Evolutionary conservation across 2,329 filamentous ascomycete species (phyloP), one percentile per base, ranked within the genome.

Genomic region (Verruconis gallopava): DNA sequence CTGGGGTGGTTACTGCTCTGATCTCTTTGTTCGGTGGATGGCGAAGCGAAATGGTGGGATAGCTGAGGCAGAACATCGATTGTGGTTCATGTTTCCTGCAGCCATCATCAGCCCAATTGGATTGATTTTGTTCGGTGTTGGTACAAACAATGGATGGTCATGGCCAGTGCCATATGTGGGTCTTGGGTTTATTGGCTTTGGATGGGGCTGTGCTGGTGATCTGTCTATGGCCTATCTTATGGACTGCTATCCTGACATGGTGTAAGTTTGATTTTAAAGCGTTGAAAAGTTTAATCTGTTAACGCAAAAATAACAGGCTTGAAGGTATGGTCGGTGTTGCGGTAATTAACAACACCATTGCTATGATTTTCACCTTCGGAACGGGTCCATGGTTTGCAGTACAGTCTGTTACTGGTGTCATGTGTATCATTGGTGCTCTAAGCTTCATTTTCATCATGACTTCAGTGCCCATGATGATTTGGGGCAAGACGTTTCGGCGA

Each of bases 141-240:
- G 68, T 0, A 68, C 67, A 2, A 64, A 58, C 6, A 58, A 67
- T 28, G 67, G 64, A 1, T 73, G 67, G 70, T 47, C 54, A 25
- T 75, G 72, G 72, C 68, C 65, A 1, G 58, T 59, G 5, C 67
- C 71, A 0, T 75, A 75, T 42, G 58, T 75, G 12, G 72, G 69
- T 2, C 56, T 75, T 1, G 72, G 68, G 3, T 67, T 75, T 48
- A 74, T 74, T 20, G 72, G 72, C 3, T 75, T 76, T 42, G 72
- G 72, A 2, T 75, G 71, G 54, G 72, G 72, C 5, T 75, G 71
- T 39, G 70, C 70, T 2, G 72, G 72, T 4, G 72, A 75, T 53
- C 52, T 76, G 12, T 38, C 37, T 4, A 38, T 38, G 37, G 37
- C 37, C 13, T 38, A 38, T 38, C 20, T 38, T 11, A 38, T 38